phyloP scores from a whole-genome alignment of 2,329 filamentous ascomycete species.

The Fonsecaea nubica region DNA sequence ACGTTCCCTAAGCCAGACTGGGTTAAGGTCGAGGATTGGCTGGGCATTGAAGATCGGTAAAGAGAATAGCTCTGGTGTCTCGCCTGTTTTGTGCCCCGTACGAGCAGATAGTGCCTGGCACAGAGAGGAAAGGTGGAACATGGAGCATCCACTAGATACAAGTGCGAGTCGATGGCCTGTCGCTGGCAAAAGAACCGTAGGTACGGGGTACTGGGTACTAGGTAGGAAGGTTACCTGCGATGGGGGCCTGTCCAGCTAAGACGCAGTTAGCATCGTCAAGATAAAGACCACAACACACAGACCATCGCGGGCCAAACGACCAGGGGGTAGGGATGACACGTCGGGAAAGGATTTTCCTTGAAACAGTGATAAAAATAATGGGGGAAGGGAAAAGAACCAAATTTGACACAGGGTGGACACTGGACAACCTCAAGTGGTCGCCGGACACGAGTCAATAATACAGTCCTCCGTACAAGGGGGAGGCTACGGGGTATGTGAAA shows the following conservation, averaged over 20 bases:
- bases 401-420: conserved; percentile 14
- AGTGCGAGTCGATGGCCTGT: not conserved
- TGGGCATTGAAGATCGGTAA: conserved; percentile 15
- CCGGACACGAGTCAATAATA: conserved; percentile 25
- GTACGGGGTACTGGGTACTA: not conserved
- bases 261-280: not conserved
- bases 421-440: conserved; percentile 5
- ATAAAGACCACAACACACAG: conserved; percentile 1
- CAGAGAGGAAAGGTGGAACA: not conserved
- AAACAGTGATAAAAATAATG: conserved; percentile 6
- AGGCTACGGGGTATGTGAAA: not conserved
- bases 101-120: not conserved
- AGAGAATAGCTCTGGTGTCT: conserved; percentile 17
- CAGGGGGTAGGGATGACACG: not conserved
- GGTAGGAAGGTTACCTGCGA: not conserved
- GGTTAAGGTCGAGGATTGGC: not conserved
- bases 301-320: conserved; percentile 5
- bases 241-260: not conserved
- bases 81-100: conserved; percentile 4
- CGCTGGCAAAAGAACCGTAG: conserved; percentile 4
- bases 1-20: conserved; percentile 1
- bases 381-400: not conserved
- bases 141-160: not conserved
- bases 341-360: conserved; percentile 8
- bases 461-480: conserved; percentile 3